Evolutionary conservation across 2,329 filamentous ascomycete species (phyloP), one percentile per base, ranked within the genome.

Genomic region (Pyricularia sp.): DNA sequence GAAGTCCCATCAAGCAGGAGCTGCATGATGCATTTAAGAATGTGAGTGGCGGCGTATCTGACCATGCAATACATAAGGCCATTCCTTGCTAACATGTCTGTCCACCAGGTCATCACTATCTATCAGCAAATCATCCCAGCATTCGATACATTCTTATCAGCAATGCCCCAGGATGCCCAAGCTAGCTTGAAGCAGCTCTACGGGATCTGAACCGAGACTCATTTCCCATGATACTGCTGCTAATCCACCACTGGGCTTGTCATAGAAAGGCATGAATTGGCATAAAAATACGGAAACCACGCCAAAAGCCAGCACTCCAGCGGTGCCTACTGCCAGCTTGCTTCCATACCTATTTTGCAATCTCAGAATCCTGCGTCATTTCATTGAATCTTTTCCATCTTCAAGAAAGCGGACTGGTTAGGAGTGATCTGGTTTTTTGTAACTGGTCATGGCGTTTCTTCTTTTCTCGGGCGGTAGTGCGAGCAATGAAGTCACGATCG

Each of bases 21-120:
- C 82, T 93, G 68, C 86, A 90, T 69, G 85, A 88, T 68, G 87
- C 89, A 58, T 96, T 97, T 79, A 88, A 92, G 76, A 88, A 90
- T 79, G 92, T 94, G 78, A 82, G 87, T 78, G 55, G 67, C 68
- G 17, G 67, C 68, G 20, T 12, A n/a, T 59, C 5, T 28, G 50
- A 64, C 68, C 11, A 20, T 50, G 2, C 12, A 4, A 26, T 11
- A 7, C 3, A 50, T 3, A 66, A 6, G 3, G 23, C 28, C 11
- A 26, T 25, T 6, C 12, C 36, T n/a, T 69, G 11, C 66, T 70
- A 67, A 72, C 65, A 50, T 17, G 10, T 4, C 14, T 7, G 12
- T n/a, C 12, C 12, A 17, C 4, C 70, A 87, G 86, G 81, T 84
- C 23, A 77, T 88, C 71, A 80, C 80, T 69, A 79, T 83, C 33